Base-by-base conservation (phyloP, 2,329 filamentous ascomycete species). In the Blastomyces emzantsi region DNA sequence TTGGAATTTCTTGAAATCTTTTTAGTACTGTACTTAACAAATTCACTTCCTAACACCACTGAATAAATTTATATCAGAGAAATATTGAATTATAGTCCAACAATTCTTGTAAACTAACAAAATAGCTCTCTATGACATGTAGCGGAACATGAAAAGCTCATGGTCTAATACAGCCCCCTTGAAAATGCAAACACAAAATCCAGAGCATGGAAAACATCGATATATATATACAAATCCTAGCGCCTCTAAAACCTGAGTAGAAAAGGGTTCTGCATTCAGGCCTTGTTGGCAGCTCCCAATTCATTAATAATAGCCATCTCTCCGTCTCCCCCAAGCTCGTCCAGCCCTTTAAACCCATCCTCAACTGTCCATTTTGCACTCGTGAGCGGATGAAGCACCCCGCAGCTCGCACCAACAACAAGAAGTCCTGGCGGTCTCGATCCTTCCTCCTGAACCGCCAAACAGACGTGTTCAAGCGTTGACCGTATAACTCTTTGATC, bases 401-500 rank as follows among this genome's bases (percentile, higher is more conserved):
- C 88, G 69, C 94, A 99, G 3, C 91, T 90, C 56, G 83, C 80
- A 0, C 94, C 94, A 0, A 96, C 87, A 0, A 97, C 90, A 39
- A 99, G 77, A 65, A 99, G 74, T 0, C 94, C 94, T 0, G 94
- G 94, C 17, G 94, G 94, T 45, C 93, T 81, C 68, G 89, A 94
- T 0, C 94, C 94, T 71, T 95, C 91, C 60, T 90, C 86, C 73
- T 97, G 92, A 56, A 99, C 87, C 0, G 94, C 94, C 61, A 86
- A 83, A 30, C 83, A 89, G 1, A 97, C 90, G 70, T 88, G 83
- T 69, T 87, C 83, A 30, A 99, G 77, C 0, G 91, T 96, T 1
- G 92, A 94, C 63, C 94, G 83, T 36, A 99, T 92, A 19, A 99
- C 90, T 59, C 93, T 83, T 78, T 99, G 94, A 73, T 99, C 94